These are phyloP conservation scores for Suillus hirtellus DNA, from an alignment of 768 basidiomycete genomes.

Conservation along the genomic window DNA sequence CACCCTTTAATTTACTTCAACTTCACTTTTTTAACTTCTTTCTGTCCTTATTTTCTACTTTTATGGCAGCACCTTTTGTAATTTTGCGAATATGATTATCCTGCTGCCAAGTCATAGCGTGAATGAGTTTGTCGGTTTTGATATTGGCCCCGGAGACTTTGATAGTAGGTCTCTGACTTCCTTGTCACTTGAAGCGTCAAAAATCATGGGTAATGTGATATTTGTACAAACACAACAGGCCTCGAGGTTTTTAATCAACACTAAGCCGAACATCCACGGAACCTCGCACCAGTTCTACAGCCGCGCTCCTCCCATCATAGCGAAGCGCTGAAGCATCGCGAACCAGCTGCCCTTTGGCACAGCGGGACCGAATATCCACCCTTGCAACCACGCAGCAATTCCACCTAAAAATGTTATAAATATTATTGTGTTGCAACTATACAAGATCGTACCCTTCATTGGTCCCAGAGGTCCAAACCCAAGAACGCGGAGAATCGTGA, in stretches of 20 bases:
- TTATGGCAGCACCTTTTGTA: background rate
- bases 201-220: background rate
- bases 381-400: slow-evolving; percentile 1
- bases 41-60: background rate
- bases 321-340: background rate
- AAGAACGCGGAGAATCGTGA: slow-evolving; percentile 34
- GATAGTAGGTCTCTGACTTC: background rate
- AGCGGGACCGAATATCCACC: background rate
- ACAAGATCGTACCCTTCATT: slow-evolving; percentile 29
- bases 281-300: background rate
- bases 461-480: slow-evolving; percentile 38
- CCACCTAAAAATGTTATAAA: background rate
- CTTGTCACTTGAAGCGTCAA: background rate
- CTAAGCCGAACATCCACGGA: background rate
- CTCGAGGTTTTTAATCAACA: no score
- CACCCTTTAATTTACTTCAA: background rate
- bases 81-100: background rate
- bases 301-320: background rate
- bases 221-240: no score
- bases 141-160: background rate
- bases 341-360: background rate
- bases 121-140: background rate
- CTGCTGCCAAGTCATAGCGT: background rate
- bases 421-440: background rate
- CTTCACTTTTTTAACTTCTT: background rate